phyloP scores from a whole-genome alignment of 371 early-diverging fungal genomes.

The Actinomortierella wolfii region DNA sequence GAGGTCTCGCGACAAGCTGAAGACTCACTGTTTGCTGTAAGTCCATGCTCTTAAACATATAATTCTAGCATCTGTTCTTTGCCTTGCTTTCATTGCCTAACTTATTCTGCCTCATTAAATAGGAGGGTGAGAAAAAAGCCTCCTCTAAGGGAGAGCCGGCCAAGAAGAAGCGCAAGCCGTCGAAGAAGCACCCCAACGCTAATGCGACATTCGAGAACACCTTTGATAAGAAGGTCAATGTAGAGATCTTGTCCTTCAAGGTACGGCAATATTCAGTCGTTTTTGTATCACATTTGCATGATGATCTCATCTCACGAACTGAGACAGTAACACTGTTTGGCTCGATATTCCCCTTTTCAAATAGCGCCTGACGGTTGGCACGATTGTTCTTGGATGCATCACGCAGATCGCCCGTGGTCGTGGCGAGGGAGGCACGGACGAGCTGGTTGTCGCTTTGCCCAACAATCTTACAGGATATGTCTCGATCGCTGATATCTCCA shows the following conservation, averaged over 20 bases:
- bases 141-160: constrained; percentile 47
- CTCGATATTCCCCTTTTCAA: neutral
- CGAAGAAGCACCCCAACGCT: constrained; percentile 24
- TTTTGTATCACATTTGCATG: no score
- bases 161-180: constrained; percentile 61
- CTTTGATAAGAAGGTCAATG: constrained; percentile 44
- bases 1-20: constrained; percentile 79
- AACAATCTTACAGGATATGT: constrained; percentile 79
- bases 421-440: constrained; percentile 58
- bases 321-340: no score
- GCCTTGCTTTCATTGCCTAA: neutral
- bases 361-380: constrained; percentile 74
- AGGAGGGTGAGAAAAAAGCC: constrained; percentile 19
- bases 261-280: no score
- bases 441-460: constrained; percentile 79
- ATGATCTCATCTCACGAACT: no score
- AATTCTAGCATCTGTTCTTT: neutral
- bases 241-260: constrained; percentile 65
- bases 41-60: neutral
- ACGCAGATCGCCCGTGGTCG: constrained; percentile 63
- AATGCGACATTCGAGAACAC: constrained; percentile 44
- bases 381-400: constrained; percentile 78
- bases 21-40: constrained; percentile 45
- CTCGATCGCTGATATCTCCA: constrained; percentile 81
- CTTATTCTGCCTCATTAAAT: no score